Base-by-base conservation (phyloP, 805 yeast genomes). In the Lipomyces chichibuensis region DNA sequence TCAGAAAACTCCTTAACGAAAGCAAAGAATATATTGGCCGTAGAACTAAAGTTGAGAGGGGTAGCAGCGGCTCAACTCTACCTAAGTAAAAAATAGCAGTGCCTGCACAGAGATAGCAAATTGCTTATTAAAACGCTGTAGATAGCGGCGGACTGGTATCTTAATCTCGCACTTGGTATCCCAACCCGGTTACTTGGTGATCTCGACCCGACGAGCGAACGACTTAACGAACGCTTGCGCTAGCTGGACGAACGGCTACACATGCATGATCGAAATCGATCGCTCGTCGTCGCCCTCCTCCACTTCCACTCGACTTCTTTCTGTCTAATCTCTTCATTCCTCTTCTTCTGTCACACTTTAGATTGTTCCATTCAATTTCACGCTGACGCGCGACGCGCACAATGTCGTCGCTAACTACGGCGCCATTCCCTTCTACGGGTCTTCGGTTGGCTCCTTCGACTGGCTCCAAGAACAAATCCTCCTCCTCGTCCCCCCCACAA, bases 401-500 rank as follows among this genome's bases (percentile, higher is more conserved):
- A 52, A 52, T 52, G 55, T 52, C 55, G 55, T 27, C n/a, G 32
- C 55, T 52, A 23, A 13, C 33, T 13, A 25, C 55, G n/a, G 57
- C 65, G 61, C 43, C 58, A 33, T 62, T 62, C 62, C 59, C 66
- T 49, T 27, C 63, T 55, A 51, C 54, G 25, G 66, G 66, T n/a
- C 17, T 59, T 29, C 63, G 66, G 13, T 63, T 63, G 32, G 9
- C 13, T 23, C 62, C 65, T 4, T 7, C 51, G 35, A 20, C 60
- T 4, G 59, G 27, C 32, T 4, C 53, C 11, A 3, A n/a, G 25
- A 9, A 9, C 7, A 23, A 23, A 23, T 23, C 35, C 43, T 14
- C 57, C 3, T 27, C 55, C 37, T 53, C 17, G 25, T 14, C 51
- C 49, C 23, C 64, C n/a, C 55, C 63, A 17, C 71, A 67, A 63